A percentile compares a stretch with the other conserved stretches of the same genome.
Conservation (phyloP, 164 flowering plant genomes). For the Vitis riparia region DNA sequence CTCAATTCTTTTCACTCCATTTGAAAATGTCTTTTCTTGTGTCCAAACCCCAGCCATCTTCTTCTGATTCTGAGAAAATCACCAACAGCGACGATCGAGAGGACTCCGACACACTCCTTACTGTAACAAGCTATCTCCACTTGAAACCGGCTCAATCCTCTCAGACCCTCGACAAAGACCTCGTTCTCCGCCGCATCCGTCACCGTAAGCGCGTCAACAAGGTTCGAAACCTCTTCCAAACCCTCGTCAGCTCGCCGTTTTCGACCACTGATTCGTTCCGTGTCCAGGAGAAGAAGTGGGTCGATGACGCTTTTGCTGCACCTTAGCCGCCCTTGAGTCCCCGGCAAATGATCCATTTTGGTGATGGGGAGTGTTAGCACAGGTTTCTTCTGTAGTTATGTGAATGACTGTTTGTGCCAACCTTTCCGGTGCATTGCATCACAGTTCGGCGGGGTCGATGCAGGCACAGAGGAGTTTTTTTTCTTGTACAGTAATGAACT, state of each 20-base stretch:
- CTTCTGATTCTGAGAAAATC: not conserved
- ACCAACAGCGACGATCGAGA: not conserved
- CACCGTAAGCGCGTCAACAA: slow-evolving; percentile 38
- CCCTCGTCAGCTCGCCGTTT: slow-evolving; percentile 16
- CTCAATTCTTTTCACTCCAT: not conserved
- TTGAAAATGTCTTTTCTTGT: not conserved
- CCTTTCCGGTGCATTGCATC: not conserved
- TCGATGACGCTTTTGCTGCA: slow-evolving; percentile 39
- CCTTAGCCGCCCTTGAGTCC: slow-evolving; percentile 16
- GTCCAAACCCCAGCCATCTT: not conserved
- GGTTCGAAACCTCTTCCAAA: slow-evolving; percentile 16
- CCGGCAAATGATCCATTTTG: not conserved
- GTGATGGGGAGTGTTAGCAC: not conserved
- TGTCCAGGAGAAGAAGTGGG: slow-evolving; percentile 25
- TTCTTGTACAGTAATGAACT: too few relatives aligned
- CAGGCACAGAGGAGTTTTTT: too few relatives aligned
- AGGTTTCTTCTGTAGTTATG: too few relatives aligned
- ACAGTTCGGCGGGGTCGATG: too few relatives aligned
- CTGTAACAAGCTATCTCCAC: slow-evolving; percentile 21
- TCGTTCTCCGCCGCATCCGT: slow-evolving; percentile 35
- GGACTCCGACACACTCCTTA: not conserved
- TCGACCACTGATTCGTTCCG: slow-evolving; percentile 2
- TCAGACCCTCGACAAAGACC: slow-evolving; percentile 26
- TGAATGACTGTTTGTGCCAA: too few relatives aligned
- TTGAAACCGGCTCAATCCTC: slow-evolving; percentile 23